A percentile compares a stretch with the other conserved stretches of the same genome.
Conservation (phyloP, 371 early-diverging fungal species). For the Syncephalastrum monosporum region DNA sequence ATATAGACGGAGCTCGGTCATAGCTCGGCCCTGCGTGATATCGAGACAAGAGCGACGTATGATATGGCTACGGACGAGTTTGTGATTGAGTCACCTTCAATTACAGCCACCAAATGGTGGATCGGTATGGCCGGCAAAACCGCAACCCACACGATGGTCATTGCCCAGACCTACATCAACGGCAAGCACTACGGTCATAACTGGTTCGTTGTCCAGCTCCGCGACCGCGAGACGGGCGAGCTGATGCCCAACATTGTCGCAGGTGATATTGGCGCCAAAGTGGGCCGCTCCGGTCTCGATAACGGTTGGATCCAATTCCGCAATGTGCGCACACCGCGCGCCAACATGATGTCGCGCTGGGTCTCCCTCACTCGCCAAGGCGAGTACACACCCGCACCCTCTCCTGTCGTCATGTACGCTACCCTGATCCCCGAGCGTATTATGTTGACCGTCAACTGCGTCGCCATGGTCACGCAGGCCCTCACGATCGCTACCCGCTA, state of each 20-base stretch:
- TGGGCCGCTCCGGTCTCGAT: conserved; percentile 81
- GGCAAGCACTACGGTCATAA: conserved; percentile 73
- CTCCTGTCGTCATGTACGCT: conserved; percentile 61
- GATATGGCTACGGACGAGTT: conserved; percentile 75
- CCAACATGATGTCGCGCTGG: conserved; percentile 77
- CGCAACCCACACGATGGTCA: conserved; percentile 71
- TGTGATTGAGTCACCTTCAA: conserved; percentile 80
- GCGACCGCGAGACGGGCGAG: conserved; percentile 69
- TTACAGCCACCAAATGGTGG: conserved; percentile 93
- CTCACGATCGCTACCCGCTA: conserved; percentile 69
- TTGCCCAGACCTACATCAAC: conserved; percentile 64
- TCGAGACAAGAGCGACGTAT: conserved; percentile 89
- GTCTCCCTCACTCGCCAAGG: conserved; percentile 64
- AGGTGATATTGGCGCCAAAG: conserved; percentile 86
- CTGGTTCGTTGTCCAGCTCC: conserved; percentile 85
- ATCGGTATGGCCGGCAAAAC: conserved; percentile 87
- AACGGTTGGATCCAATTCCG: conserved; percentile 95
- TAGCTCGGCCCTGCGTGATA: conserved; percentile 84
- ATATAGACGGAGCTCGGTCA: conserved; percentile 64
- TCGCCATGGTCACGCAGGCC: conserved; percentile 46
- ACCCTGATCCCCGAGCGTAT: conserved; percentile 70
- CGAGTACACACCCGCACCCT: conserved; percentile 54
- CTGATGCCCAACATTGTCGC: conserved; percentile 77
- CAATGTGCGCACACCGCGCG: conserved; percentile 81
- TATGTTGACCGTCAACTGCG: conserved; percentile 38